Percentiles rank a stretch among this genome's conserved stretches.
Conservation (phyloP, 2,329 filamentous ascomycete species). For the Exserohilum rostratum region DNA sequence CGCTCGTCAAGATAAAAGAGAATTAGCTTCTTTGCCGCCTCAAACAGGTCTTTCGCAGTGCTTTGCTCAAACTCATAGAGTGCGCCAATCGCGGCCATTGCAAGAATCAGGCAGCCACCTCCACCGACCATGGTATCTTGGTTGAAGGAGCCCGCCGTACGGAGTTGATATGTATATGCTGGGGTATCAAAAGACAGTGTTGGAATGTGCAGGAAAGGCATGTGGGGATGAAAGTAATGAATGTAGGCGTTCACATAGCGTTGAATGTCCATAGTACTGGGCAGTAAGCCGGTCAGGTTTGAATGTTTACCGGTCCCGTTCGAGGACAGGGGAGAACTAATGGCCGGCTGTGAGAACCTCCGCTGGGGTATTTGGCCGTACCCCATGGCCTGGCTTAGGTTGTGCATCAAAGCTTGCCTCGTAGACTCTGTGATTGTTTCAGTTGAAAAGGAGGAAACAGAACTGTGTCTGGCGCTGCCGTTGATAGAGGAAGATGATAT, state of each 20-base stretch:
- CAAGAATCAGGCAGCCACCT: slow-evolving; percentile 83
- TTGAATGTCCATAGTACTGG: slow-evolving; percentile 83
- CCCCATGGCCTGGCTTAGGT: slow-evolving; percentile 64
- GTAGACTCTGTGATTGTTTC: slow-evolving; percentile 71
- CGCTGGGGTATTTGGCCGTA: slow-evolving; percentile 57
- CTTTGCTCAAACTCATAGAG: slow-evolving; percentile 85
- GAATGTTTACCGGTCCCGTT: slow-evolving; percentile 40
- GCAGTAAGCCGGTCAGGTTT: slow-evolving; percentile 65
- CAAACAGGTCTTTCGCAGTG: slow-evolving; percentile 84
- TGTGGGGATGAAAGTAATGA: slow-evolving; percentile 88
- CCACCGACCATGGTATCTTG: slow-evolving; percentile 69
- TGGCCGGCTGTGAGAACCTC: slow-evolving; percentile 65
- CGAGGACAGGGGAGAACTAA: slow-evolving; percentile 59
- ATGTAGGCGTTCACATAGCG: slow-evolving; percentile 91
- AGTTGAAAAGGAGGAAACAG: slow-evolving; percentile 65
- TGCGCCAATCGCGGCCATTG: slow-evolving; percentile 85
- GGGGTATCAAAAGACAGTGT: slow-evolving; percentile 89
- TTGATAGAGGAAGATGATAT: slow-evolving; percentile 71
- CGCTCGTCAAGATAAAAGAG: slow-evolving; percentile 90
- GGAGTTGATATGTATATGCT: slow-evolving; percentile 65
- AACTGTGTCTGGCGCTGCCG: slow-evolving; percentile 68
- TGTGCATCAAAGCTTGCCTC: slow-evolving; percentile 66
- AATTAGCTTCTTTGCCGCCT: slow-evolving; percentile 94
- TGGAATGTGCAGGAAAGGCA: slow-evolving; percentile 92
- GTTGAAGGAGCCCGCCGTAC: slow-evolving; percentile 62